phyloP scores from a whole-genome alignment of 805 yeast genomes.

The Lipomyces lipofer region DNA sequence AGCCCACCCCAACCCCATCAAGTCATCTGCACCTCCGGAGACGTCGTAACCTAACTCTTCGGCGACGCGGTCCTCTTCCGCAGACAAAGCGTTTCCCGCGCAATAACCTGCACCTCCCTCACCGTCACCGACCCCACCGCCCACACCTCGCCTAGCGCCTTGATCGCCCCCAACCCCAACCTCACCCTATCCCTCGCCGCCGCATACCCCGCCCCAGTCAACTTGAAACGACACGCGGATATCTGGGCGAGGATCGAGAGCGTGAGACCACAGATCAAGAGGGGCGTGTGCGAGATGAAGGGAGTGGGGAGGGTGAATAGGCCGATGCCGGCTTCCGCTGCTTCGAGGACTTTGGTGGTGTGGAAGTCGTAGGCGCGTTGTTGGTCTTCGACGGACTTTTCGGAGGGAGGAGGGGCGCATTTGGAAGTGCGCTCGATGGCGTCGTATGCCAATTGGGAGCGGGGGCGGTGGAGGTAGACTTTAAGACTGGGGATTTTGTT shows the following conservation, averaged over 20 bases:
- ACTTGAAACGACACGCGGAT: neutral
- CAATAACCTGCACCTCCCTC: neutral
- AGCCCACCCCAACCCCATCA: too few species aligned
- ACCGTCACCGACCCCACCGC: neutral
- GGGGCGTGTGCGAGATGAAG: neutral
- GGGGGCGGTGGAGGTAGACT: neutral
- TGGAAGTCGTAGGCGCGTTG: neutral
- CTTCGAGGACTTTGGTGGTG: neutral
- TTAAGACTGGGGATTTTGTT: neutral
- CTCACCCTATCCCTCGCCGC: neutral
- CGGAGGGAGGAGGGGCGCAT: neutral
- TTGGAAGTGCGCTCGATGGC: neutral
- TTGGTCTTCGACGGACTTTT: neutral
- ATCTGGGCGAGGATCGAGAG: neutral
- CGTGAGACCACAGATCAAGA: neutral
- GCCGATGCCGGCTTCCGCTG: neutral
- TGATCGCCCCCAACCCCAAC: neutral
- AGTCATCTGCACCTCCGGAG: neutral
- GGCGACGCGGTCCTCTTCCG: neutral
- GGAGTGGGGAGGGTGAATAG: neutral
- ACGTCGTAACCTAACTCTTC: neutral
- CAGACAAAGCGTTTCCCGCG: neutral
- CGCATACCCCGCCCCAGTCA: neutral
- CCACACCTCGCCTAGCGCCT: neutral
- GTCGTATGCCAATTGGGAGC: neutral